Base-by-base conservation (phyloP, 2,329 filamentous ascomycete genomes). In the Scytalidium lignicola region DNA sequence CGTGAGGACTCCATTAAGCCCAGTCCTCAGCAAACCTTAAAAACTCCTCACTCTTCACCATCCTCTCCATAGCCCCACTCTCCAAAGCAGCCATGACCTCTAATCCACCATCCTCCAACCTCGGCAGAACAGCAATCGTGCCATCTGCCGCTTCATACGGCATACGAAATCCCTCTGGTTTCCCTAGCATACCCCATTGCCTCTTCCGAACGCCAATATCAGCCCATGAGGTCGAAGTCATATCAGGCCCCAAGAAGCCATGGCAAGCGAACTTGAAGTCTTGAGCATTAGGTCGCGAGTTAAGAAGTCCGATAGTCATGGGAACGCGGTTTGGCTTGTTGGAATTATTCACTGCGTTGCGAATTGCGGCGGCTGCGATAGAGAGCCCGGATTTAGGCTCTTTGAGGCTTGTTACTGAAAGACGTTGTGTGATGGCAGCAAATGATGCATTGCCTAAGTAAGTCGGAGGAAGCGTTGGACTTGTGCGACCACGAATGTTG, bases 371-470 rank as follows among this genome's bases (percentile, higher is more conserved):
- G 12, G 51, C 32, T 3, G 54, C 51, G 8, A 29, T 17, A 0
- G 49, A 61, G 50, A 71, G 65, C 49, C 73, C 72, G 1, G 71
- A 69, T 66, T 76, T 71, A 55, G 70, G 74, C 46, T 48, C 21
- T 41, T 23, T 50, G 19, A 54, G 52, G 15, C 8, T 42, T 28
- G 47, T 19, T 6, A 55, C 40, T 6, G 42, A 23, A 13, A 55
- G 48, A 19, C 47, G 44, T 21, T 47, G 20, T 15, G 51, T 55
- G 37, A 51, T 49, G 19, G 20, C 43, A n/a, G 28, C 49, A 7
- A 55, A 15, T 9, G 73, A 69, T 1, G 75, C 54, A 1, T 78
- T 58, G 0, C 76, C 78, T 0, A 75, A 69, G 50, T 80, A 82
- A 1, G 54, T 62, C 2, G 55, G 43, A 0, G 73, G 63, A 2